Evolutionary conservation across 805 yeast species (phyloP), one percentile per base, ranked within the genome.

Genomic region (Sugiyamaella americana): DNA sequence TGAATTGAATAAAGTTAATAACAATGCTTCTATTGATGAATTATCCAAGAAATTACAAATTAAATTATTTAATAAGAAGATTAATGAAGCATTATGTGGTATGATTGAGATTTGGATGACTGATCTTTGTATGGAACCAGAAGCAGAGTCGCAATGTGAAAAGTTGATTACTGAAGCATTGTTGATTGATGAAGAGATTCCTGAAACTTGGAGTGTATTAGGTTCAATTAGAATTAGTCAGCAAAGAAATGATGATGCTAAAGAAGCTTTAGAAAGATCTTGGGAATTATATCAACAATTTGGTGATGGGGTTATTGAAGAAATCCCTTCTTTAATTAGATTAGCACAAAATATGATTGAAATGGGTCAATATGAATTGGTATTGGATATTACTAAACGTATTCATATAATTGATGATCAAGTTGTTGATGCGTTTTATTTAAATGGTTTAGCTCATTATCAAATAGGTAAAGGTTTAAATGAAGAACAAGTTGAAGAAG

Each of bases 41-140:
- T 26, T 26, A 26, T 13, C 8, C 11, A 26, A 8, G 32, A 8
- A 26, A 13, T 26, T 26, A 8, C 32, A 26, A 26, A 10, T 35
- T 18, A 54, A 50, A 24, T 46, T 59, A 16, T 55, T 60, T 16
- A 57, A 57, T 16, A 62, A 74, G 17, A 85, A 84, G 60, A 61
- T 87, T 41, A 79, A 83, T 52, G 84, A 81, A 59, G 96, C 91
- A 0, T 69, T 87, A 22, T 80, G 91, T 55, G 82, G 96, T 4
- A 75, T 83, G 69, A 84, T 93, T 58, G 98, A 91, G 52, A 59
- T 60, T 41, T 89, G 96, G 96, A 87, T 88, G 97, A 91, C 98
- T 1, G 97, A 91, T 69, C 70, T 89, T 53, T 89, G 98, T 69
- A 87, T 89, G 96, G 95, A 87, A 58, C 79, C 79, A 2, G 80